Evolutionary conservation across 345 rosid species (phyloP).

Genomic region (Dipteronia dyeriana): DNA sequence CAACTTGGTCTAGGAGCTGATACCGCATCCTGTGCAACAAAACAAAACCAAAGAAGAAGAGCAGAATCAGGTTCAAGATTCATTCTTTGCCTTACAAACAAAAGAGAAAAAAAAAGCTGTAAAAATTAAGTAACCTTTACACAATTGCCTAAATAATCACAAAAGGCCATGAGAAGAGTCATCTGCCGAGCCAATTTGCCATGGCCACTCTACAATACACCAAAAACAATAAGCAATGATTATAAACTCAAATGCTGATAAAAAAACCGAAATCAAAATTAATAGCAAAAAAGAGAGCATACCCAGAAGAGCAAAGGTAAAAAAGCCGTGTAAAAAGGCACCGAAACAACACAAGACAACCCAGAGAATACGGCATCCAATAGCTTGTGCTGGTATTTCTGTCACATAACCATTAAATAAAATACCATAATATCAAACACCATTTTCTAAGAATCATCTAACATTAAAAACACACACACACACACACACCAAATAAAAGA

Average conservation of each 20-base stretch:
- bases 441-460: neutral
- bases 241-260: neutral
- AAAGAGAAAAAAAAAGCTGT: neutral
- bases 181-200: slow-evolving; percentile 97
- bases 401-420: slow-evolving; percentile 16
- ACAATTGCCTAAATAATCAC: slow-evolving; percentile 90
- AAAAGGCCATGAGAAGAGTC: slow-evolving; percentile 93
- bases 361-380: slow-evolving; percentile 83
- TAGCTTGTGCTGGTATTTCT: slow-evolving; percentile 63
- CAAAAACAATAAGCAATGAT: slow-evolving; percentile 20
- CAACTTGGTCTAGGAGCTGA: slow-evolving; percentile 95
- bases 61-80: slow-evolving; percentile 2
- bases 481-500: neutral
- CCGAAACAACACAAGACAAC: slow-evolving; percentile 92
- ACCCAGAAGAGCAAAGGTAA: slow-evolving; percentile 99
- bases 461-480: neutral
- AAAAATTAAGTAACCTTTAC: slow-evolving; percentile 56
- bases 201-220: slow-evolving; percentile 77
- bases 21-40: slow-evolving; percentile 64
- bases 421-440: slow-evolving; percentile 13
- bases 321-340: slow-evolving; percentile 94
- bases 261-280: neutral
- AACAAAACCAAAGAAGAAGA: slow-evolving; percentile 17
- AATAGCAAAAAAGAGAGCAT: slow-evolving; percentile 20
- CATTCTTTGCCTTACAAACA: slow-evolving; percentile 6